A percentile compares a stretch with the other conserved stretches of the same genome.
Conservation (phyloP, 768 basidiomycete species). For the Xerocomus spinulosus region DNA sequence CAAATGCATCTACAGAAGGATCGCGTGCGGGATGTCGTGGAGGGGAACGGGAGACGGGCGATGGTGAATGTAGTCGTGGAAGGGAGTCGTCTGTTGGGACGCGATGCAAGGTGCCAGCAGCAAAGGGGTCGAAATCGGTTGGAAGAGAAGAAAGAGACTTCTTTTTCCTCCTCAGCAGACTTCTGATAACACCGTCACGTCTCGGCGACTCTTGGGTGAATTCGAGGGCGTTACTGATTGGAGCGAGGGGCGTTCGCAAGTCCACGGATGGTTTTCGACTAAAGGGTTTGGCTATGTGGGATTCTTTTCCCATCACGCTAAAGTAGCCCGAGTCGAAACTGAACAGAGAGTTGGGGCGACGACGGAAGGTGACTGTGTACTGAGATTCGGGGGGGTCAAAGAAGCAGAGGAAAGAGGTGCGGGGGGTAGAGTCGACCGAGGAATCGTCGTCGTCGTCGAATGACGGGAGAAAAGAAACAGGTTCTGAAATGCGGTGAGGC, state of each 20-base stretch:
- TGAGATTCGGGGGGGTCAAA: constrained; percentile 3
- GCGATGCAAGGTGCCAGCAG: neutral
- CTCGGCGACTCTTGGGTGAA: constrained; percentile 13
- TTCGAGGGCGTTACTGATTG: constrained; percentile 4
- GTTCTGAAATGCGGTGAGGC: constrained; percentile 9
- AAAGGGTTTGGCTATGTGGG: constrained; percentile 7
- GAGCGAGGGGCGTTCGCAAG: constrained; percentile 6
- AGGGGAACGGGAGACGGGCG: neutral
- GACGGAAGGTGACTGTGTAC: neutral
- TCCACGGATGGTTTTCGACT: constrained; percentile 15
- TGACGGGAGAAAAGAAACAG: constrained; percentile 11
- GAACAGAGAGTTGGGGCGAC: constrained; percentile 18
- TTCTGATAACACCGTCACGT: constrained; percentile 18
- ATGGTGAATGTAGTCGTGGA: neutral
- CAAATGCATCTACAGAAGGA: constrained; percentile 19
- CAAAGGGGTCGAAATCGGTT: constrained; percentile 8
- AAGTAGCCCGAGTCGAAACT: constrained; percentile 32
- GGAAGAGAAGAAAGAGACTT: constrained; percentile 12
- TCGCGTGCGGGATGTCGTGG: constrained; percentile 2
- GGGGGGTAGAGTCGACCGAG: constrained; percentile 16
- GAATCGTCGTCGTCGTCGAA: constrained; percentile 17
- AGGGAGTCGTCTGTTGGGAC: neutral
- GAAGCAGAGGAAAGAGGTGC: constrained; percentile 14
- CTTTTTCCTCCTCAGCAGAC: constrained; percentile 22
- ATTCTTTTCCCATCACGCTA: constrained; percentile 22